A percentile compares a stretch with the other conserved stretches of the same genome.
Conservation (phyloP, 2,329 filamentous ascomycete species). For the Pyrenophora tritici-repentis region DNA sequence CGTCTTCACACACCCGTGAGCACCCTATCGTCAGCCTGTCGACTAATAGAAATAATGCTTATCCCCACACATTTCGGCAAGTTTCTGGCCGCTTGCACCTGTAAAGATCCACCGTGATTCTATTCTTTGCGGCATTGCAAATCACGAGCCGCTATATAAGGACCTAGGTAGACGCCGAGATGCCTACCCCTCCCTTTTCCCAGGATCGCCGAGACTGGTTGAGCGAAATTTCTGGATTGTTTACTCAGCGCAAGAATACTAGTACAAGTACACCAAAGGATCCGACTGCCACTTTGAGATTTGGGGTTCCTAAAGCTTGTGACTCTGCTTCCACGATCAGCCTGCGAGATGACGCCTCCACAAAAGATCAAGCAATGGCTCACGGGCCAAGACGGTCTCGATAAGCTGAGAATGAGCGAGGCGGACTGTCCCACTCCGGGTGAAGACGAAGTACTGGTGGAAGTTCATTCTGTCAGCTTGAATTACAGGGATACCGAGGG, state of each 20-base stretch:
- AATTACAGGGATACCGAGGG: slow-evolving; percentile 60
- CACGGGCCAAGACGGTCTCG: slow-evolving; percentile 51
- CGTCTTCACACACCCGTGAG: slow-evolving; percentile 60
- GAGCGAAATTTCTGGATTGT: slow-evolving; percentile 37
- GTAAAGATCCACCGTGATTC: slow-evolving; percentile 3
- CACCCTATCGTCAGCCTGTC: slow-evolving; percentile 68
- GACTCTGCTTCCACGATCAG: slow-evolving; percentile 17
- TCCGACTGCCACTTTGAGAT: slow-evolving; percentile 6
- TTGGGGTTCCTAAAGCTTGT: slow-evolving; percentile 11
- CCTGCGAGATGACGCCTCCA: slow-evolving; percentile 28
- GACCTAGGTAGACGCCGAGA: slow-evolving; percentile 9
- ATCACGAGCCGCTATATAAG: slow-evolving; percentile 1
- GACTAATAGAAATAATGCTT: slow-evolving; percentile 23
- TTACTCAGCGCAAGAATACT: slow-evolving; percentile 26
- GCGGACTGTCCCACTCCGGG: slow-evolving; percentile 42
- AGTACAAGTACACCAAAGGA: slow-evolving; percentile 10
- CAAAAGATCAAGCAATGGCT: slow-evolving; percentile 49
- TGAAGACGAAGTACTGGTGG: slow-evolving; percentile 56
- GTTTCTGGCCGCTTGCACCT: slow-evolving; percentile 9
- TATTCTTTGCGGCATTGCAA: slow-evolving; percentile 8
- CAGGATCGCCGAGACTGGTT: slow-evolving; percentile 45
- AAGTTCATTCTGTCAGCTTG: slow-evolving; percentile 58
- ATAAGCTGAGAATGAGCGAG: slow-evolving; percentile 47
- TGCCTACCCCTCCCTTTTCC: slow-evolving; percentile 46
- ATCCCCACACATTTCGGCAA: slow-evolving; percentile 24